Evolutionary conservation across 2,329 filamentous ascomycete species (phyloP).

Genomic region (Parastagonospora nodorum): DNA sequence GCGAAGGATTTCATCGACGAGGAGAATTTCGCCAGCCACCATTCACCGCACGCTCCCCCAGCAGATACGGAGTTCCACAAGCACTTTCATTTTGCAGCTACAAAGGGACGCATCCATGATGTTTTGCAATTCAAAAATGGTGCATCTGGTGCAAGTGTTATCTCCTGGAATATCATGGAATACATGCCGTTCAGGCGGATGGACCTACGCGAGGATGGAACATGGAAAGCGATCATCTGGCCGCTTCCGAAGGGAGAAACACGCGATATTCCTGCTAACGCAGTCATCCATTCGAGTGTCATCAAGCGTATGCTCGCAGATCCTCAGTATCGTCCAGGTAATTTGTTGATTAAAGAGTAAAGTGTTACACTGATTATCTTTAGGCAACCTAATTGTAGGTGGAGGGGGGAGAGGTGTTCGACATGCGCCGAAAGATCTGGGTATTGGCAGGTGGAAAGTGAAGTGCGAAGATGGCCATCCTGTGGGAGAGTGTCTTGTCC

Average conservation of each 20-base stretch:
- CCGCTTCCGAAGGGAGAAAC: slow-evolving; percentile 78
- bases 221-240: slow-evolving; percentile 81
- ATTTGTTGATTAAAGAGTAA: slow-evolving; percentile 51
- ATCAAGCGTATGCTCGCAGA: slow-evolving; percentile 72
- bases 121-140: slow-evolving; percentile 70
- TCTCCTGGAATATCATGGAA: slow-evolving; percentile 79
- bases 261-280: slow-evolving; percentile 73
- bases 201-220: slow-evolving; percentile 73
- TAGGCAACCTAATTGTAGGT: slow-evolving; percentile 79
- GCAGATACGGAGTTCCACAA: slow-evolving; percentile 55
- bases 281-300: slow-evolving; percentile 74
- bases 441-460: slow-evolving; percentile 75
- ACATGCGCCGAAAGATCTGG: slow-evolving; percentile 63
- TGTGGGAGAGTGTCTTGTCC: slow-evolving; percentile 70
- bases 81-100: slow-evolving; percentile 63
- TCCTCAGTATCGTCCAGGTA: slow-evolving; percentile 72
- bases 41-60: slow-evolving; percentile 20
- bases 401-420: slow-evolving; percentile 74
- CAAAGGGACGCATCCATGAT: slow-evolving; percentile 67
- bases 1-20: slow-evolving; percentile 16
- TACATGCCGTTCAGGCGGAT: slow-evolving; percentile 81
- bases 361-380: slow-evolving; percentile 33
- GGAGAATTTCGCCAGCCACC: slow-evolving; percentile 18
- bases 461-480: slow-evolving; percentile 67
- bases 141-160: slow-evolving; percentile 59